phyloP scores from a whole-genome alignment of 345 rosid genomes.

The Hibiscus tridactylites region DNA sequence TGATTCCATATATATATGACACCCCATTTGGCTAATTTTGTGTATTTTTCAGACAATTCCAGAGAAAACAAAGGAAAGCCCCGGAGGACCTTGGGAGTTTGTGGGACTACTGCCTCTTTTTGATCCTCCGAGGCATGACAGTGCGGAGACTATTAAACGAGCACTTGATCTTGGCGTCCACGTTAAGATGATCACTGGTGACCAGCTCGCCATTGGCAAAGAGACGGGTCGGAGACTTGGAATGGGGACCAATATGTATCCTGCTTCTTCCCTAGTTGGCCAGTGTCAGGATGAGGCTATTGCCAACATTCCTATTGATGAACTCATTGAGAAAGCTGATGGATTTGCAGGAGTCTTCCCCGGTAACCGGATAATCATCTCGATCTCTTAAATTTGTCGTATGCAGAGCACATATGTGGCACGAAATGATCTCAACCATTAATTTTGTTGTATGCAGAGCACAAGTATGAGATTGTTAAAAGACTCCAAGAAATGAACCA shows the following conservation, averaged over 20 bases:
- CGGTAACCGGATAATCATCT: slow-evolving; percentile 31
- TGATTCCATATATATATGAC: background rate
- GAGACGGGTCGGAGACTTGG: slow-evolving; percentile 93
- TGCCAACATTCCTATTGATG: slow-evolving; percentile 50
- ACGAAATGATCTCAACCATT: slow-evolving; percentile 9
- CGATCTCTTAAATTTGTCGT: background rate
- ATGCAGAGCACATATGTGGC: slow-evolving; percentile 66
- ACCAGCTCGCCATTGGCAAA: slow-evolving; percentile 81
- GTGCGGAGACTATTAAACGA: slow-evolving; percentile 70
- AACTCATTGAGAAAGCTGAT: slow-evolving; percentile 81
- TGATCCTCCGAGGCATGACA: slow-evolving; percentile 88
- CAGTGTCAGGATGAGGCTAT: slow-evolving; percentile 43
- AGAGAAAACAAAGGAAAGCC: slow-evolving; percentile 71
- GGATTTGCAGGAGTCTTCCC: slow-evolving; percentile 93
- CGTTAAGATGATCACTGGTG: slow-evolving; percentile 91
- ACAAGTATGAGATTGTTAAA: slow-evolving; percentile 72
- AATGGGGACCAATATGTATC: slow-evolving; percentile 89
- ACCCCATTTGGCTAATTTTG: too few relatives aligned
- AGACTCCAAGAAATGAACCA: slow-evolving; percentile 72
- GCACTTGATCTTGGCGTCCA: slow-evolving; percentile 80
- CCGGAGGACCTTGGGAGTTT: slow-evolving; percentile 79
- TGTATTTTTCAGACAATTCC: slow-evolving; percentile 35
- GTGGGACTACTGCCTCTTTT: slow-evolving; percentile 91
- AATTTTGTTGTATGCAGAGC: slow-evolving; percentile 34
- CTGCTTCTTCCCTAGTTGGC: slow-evolving; percentile 63